Evolutionary conservation across 768 basidiomycete species (phyloP), one percentile per base, ranked within the genome.

Genomic region (Chalciporus chontae): DNA sequence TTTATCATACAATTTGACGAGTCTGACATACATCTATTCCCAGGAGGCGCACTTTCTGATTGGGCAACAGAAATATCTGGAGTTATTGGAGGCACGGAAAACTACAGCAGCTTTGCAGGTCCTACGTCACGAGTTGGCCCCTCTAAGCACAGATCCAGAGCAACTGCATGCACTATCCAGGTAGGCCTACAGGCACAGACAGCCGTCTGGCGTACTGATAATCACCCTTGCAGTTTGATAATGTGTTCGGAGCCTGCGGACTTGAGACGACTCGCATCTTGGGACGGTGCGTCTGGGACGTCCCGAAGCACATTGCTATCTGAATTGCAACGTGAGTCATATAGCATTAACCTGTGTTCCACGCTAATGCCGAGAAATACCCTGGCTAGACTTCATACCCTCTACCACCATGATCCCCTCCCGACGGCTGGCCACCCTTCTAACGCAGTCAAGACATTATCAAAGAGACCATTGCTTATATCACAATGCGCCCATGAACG

Each of bases 21-120:
- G 45, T 52, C 60, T 65, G 52, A 68, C 50, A 34, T n/a, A n/a
- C 50, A 41, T 53, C 52, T 52, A 53, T 51, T 58, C 53, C 47
- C 53, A 95, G 87, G 84, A 88, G 60, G 86, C 88, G 18, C 83
- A 76, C 53, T 96, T 94, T 69, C 73, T 94, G 53, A 90, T 99
- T 56, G 85, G 84, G 52, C 86, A 89, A 69, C 96, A 99, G 78
- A 94, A 96, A 71, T 99, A 96, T 69, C 76, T 98, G 37, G 96
- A 99, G 64, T 75, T 90, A 17, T 75, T 99, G 43, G 95, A 97
- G 62, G 78, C 80, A 4, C 80, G 79, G 59, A 83, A 85, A 71
- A 87, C 83, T 2, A 88, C 88, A 40, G 77, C 79, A 53, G 96
- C 96, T 13, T 71, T 99, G 36, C 79, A 85, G 47, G 88, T 95